phyloP scores from a whole-genome alignment of 345 rosid genomes.

The Raphanus sativus region DNA sequence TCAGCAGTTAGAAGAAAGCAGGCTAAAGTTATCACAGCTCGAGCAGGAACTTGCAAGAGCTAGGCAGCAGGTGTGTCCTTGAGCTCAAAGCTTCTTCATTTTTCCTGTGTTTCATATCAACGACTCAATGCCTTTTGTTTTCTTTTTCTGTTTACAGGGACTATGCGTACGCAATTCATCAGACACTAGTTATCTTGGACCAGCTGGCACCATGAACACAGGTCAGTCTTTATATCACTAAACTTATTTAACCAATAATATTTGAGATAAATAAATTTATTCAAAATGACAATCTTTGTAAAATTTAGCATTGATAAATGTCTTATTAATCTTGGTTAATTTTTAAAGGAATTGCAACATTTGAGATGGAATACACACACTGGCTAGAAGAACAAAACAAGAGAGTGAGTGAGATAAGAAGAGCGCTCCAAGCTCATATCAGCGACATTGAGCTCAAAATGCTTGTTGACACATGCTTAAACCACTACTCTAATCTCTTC shows the following conservation, averaged over 20 bases:
- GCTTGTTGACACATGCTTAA: constrained; percentile 70
- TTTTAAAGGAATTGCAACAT: constrained; percentile 58
- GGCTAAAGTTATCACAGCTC: constrained; percentile 69
- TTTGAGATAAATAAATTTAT: too few relatives aligned
- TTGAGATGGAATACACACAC: constrained; percentile 83
- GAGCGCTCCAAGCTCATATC: constrained; percentile 63
- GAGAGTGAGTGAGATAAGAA: constrained; percentile 64
- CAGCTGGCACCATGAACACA: constrained; percentile 58
- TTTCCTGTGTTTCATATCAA: not conserved
- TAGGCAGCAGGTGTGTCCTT: constrained; percentile 51
- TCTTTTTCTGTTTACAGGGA: constrained; percentile 44
- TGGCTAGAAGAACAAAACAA: constrained; percentile 82
- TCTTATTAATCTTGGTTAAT: not conserved
- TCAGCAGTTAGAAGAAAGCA: constrained; percentile 86
- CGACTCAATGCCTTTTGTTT: constrained; percentile 1
- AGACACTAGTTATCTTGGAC: constrained; percentile 56
- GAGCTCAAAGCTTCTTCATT: constrained; percentile 1
- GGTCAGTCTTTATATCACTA: constrained; percentile 23
- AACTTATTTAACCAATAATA: not conserved
- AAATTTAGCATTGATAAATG: not conserved
- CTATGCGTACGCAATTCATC: constrained; percentile 41
- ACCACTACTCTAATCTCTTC: constrained; percentile 73
- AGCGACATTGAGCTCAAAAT: constrained; percentile 69
- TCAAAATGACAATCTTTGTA: too few relatives aligned
- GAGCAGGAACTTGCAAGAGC: constrained; percentile 86